phyloP scores from a whole-genome alignment of 495 filamentous ascomycete species.

The Aspergillus diversus region DNA sequence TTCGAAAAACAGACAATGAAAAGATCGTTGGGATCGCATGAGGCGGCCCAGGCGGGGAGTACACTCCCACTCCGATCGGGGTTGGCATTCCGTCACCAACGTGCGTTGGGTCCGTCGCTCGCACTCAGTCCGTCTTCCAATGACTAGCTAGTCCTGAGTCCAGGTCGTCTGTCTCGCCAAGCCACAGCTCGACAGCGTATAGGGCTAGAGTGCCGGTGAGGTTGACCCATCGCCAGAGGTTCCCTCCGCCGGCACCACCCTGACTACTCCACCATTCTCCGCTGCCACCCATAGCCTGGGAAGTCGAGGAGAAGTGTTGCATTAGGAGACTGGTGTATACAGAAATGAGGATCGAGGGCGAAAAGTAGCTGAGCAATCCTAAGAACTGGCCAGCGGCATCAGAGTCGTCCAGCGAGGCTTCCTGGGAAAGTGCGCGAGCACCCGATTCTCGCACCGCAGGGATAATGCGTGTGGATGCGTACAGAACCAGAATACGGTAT shows the following conservation, averaged over 20 bases:
- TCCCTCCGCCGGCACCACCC: conserved; percentile 72
- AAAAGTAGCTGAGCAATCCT: conserved; percentile 86
- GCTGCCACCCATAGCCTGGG: conserved; percentile 57
- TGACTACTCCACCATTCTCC: conserved; percentile 86
- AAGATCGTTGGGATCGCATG: conserved; percentile 1
- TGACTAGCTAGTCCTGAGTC: conserved; percentile 72
- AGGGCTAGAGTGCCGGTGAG: conserved; percentile 82
- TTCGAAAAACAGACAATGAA: no score
- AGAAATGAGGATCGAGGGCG: conserved; percentile 86
- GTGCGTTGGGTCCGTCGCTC: background rate
- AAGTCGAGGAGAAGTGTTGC: conserved; percentile 86
- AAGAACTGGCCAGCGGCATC: conserved; percentile 80
- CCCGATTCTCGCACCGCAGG: conserved; percentile 88
- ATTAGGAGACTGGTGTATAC: conserved; percentile 97
- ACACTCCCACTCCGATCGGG: background rate
- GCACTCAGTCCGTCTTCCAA: conserved; percentile 88
- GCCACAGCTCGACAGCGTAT: conserved; percentile 85
- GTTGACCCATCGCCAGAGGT: conserved; percentile 93
- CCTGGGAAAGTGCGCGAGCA: conserved; percentile 77
- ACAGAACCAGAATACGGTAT: conserved; percentile 92
- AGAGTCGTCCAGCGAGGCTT: conserved; percentile 79
- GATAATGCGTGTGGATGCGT: conserved; percentile 94
- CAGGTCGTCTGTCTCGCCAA: conserved; percentile 74
- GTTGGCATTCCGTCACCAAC: background rate
- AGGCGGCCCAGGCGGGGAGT: background rate